These are phyloP conservation scores for Ogataea nakhonphanomensis DNA, from an alignment of 805 yeast genomes.

Conservation along the genomic window DNA sequence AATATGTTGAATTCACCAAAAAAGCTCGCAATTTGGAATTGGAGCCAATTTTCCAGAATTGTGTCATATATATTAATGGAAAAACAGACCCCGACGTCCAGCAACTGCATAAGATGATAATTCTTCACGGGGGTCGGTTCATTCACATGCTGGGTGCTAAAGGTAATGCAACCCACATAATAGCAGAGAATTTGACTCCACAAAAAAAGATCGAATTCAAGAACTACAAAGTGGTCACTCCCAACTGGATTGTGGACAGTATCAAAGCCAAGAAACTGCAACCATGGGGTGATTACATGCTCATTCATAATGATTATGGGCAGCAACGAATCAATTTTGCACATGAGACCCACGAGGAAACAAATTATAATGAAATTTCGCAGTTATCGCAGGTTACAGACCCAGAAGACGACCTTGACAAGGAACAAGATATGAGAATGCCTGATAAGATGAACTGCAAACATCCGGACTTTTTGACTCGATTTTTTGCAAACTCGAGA, in stretches of 20 bases:
- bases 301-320: constrained; percentile 51
- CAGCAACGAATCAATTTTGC: constrained; percentile 42
- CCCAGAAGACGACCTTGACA: constrained; percentile 11
- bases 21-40: constrained; percentile 30
- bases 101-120: constrained; percentile 66
- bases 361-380: constrained; percentile 5
- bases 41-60: constrained; percentile 54
- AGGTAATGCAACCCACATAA: constrained; percentile 75
- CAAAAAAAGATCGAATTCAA: constrained; percentile 63
- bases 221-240: constrained; percentile 71
- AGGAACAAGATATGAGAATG: constrained; percentile 7
- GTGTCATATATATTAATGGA: constrained; percentile 82
- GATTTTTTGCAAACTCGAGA: constrained; percentile 77
- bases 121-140: constrained; percentile 77
- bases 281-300: constrained; percentile 69
- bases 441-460: constrained; percentile 51
- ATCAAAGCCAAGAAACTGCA: constrained; percentile 44
- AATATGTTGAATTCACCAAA: constrained; percentile 47
- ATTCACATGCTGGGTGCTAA: constrained; percentile 67
- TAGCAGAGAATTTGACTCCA: constrained; percentile 78
- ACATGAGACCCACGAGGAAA: constrained; percentile 2
- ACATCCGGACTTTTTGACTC: constrained; percentile 69
- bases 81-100: constrained; percentile 77
- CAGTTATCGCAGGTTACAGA: constrained; percentile 9
- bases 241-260: constrained; percentile 77